A percentile compares a stretch with the other conserved stretches of the same genome.
These are phyloP conservation scores for Talaromyces amestolkiae DNA, from an alignment of 2,329 filamentous ascomycete species.

Conservation along the genomic window DNA sequence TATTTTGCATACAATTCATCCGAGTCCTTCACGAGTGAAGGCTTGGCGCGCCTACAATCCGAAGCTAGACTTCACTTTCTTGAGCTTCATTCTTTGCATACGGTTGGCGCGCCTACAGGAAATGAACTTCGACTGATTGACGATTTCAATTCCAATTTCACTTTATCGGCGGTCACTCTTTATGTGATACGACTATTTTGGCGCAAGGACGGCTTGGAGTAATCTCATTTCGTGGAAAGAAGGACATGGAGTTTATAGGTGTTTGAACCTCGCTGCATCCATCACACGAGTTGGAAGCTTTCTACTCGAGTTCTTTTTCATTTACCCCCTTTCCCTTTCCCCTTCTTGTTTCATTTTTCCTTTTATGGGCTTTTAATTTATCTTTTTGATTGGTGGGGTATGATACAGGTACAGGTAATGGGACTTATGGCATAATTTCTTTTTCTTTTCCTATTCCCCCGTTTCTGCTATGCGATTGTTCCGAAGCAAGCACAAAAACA, in stretches of 20 bases:
- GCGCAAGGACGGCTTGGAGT: slow-evolving; percentile 15
- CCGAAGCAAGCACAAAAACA: background rate
- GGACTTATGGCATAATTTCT: slow-evolving; percentile 18
- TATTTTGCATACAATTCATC: slow-evolving; percentile 13
- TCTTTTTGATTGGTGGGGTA: slow-evolving; percentile 21
- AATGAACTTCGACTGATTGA: slow-evolving; percentile 1
- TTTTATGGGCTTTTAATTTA: slow-evolving; percentile 21
- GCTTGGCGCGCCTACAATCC: background rate
- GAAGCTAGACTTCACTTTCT: background rate
- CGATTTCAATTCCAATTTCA: background rate
- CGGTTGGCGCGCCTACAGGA: background rate
- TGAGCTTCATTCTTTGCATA: slow-evolving; percentile 6
- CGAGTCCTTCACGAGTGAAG: background rate
- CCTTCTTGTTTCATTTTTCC: slow-evolving; percentile 18
- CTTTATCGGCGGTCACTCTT: background rate
- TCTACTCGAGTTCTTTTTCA: slow-evolving; percentile 1
- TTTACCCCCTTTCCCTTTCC: slow-evolving; percentile 17
- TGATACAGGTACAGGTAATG: slow-evolving; percentile 18
- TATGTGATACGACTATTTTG: slow-evolving; percentile 8
- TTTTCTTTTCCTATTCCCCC: slow-evolving; percentile 20
- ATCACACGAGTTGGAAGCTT: background rate
- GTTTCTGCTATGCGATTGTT: slow-evolving; percentile 10
- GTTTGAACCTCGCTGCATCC: slow-evolving; percentile 9
- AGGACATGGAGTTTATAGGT: slow-evolving; percentile 15
- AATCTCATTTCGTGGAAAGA: slow-evolving; percentile 6